Evolutionary conservation across 257 asterid genomes (phyloP).

Genomic region (Salvia hispanica): DNA sequence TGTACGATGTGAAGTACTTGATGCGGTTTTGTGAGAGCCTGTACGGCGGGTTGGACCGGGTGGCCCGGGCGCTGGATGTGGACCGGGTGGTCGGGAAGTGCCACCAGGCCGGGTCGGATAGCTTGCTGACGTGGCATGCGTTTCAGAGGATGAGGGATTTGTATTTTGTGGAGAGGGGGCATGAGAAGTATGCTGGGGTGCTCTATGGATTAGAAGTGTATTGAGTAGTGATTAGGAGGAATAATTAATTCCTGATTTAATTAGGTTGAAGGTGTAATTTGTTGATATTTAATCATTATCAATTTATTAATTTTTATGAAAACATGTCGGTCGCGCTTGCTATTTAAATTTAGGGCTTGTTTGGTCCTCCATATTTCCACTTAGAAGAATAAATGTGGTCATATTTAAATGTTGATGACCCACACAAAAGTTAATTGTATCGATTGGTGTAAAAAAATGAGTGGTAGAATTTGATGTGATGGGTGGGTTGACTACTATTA

Average conservation of each 20-base stretch:
- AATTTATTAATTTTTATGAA: conserved; percentile 18
- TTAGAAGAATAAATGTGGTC: no score
- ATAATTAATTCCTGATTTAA: not conserved
- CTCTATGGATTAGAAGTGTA: conserved; percentile 45
- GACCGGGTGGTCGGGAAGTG: conserved; percentile 50
- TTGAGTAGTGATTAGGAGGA: not conserved
- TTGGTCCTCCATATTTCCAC: no score
- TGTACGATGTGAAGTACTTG: conserved; percentile 53
- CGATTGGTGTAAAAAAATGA: no score
- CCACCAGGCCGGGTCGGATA: conserved; percentile 70
- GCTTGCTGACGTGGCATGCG: conserved; percentile 63
- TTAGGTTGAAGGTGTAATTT: conserved; percentile 19
- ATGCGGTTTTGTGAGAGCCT: conserved; percentile 44
- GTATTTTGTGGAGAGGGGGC: conserved; percentile 37
- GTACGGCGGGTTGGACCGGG: conserved; percentile 54
- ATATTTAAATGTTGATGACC: no score
- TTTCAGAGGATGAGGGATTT: conserved; percentile 47
- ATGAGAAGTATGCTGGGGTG: conserved; percentile 47
- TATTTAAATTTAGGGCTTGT: not conserved
- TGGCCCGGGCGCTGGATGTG: conserved; percentile 41
- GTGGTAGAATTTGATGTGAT: no score
- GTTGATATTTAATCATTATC: conserved; percentile 23
- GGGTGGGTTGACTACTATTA: no score
- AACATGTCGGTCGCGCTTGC: not conserved
- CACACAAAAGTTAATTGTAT: no score